Evolutionary conservation across 768 basidiomycete genomes (phyloP).

Genomic region (Termitomyces sp.): DNA sequence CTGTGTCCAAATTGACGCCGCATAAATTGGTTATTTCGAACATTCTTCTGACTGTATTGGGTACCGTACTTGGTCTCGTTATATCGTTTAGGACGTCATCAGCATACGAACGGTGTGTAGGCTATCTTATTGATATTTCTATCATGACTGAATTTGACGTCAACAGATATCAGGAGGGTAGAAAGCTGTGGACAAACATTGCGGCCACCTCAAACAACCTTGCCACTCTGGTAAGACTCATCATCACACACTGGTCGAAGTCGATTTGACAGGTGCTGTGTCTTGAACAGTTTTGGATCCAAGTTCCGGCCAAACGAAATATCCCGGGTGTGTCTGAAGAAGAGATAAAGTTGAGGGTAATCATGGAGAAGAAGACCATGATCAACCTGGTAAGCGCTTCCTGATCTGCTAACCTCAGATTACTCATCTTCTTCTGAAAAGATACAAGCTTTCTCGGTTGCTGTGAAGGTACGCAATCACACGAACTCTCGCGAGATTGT

Average conservation of each 20-base stretch:
- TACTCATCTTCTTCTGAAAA: slow-evolving; percentile 15
- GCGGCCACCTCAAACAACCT: slow-evolving; percentile 51
- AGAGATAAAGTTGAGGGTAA: slow-evolving; percentile 34
- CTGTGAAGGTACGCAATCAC: slow-evolving; percentile 47
- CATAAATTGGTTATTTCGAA: slow-evolving; percentile 48
- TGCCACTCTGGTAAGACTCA: slow-evolving; percentile 46
- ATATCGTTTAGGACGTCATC: slow-evolving; percentile 72
- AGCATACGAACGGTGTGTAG: slow-evolving; percentile 56
- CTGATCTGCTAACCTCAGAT: not conserved
- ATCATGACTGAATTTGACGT: not conserved
- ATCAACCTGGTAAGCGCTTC: slow-evolving; percentile 50
- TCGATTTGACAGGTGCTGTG: not conserved
- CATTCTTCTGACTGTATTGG: slow-evolving; percentile 60
- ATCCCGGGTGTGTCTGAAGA: slow-evolving; percentile 24
- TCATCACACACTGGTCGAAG: not conserved
- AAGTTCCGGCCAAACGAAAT: slow-evolving; percentile 41
- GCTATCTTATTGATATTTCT: not conserved
- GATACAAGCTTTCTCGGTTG: slow-evolving; percentile 65
- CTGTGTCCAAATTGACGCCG: slow-evolving; percentile 45
- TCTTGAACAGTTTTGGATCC: slow-evolving; percentile 46
- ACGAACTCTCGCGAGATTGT: not conserved
- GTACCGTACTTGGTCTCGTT: slow-evolving; percentile 68
- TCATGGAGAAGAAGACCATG: slow-evolving; percentile 74
- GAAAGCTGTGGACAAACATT: slow-evolving; percentile 68
- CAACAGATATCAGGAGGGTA: slow-evolving; percentile 58